Base-by-base conservation (phyloP, 2,329 filamentous ascomycete species). In the Cercospora berteroae region DNA sequence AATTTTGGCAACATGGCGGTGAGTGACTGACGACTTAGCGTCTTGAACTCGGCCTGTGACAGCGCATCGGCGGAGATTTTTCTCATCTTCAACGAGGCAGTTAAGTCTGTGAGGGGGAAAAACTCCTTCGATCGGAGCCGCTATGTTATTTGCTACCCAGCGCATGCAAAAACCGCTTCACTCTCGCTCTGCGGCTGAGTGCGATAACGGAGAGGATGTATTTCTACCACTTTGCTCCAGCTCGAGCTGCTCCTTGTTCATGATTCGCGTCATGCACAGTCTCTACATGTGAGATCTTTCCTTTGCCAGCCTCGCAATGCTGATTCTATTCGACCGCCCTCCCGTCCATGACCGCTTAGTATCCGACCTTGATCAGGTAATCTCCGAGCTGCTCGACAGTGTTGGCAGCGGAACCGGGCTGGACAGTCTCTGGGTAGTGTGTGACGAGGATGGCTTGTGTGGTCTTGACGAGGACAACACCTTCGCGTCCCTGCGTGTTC, bases 361-460 rank as follows among this genome's bases (percentile, higher is more conserved):
- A 97, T 72, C 88, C 88, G 71, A 87, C 83, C 75, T 87, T 86
- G 79, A 92, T 89, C 71, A 97, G 88, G 84, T 98, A 97, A 81
- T 96, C 92, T 76, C 88, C 93, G 70, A 99, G 86, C 75, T 88
- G 85, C 84, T 94, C 91, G 73, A 96, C 91, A 60, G 91, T 92
- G 79, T 87, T 87, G 75, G 89, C 89, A 70, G 92, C 89, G 79
- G 90, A 89, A 78, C 92, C 89, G 62, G 91, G 91, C 79, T 91
- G 85, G 74, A 89, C 83, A 70, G 80, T 79, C 80, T 96, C 92
- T 73, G 85, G 85, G 85, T 98, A 93, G 84, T 97, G 93, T 74
- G 88, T 91, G 79, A 99, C 83, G 78, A 99, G 87, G 79, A 98
- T 89, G 74, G 93, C 92, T 82, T 96, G 90, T 77, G 86, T 89